Base-by-base conservation (phyloP, 257 asterid species). In the Ilex aquifolium region DNA sequence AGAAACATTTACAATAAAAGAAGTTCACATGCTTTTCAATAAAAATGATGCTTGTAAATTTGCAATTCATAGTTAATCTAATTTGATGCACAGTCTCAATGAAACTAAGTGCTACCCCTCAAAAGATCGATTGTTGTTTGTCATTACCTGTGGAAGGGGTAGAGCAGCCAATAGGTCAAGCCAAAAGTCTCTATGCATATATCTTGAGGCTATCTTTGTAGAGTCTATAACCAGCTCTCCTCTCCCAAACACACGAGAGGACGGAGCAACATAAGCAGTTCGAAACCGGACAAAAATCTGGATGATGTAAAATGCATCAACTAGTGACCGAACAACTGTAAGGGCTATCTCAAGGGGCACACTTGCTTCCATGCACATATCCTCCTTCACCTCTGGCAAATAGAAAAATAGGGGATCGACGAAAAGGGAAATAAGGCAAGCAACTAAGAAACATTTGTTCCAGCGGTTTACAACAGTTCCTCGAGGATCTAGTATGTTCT, bases 221-320 rank as follows among this genome's bases (percentile, higher is more conserved):
- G 89, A 56, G 64, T 84, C 86, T 27, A 87, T 69, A 44, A 84
- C 95, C 8, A 87, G 86, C 63, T 87, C 91, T 39, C 89, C 89
- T 69, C 91, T 66, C 50, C 95, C 95, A 69, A 66, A 84, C 5
- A 87, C 74, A 1, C 95, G 87, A 57, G 95, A 86, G n/a, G 91
- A 83, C 57, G 91, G 88, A 0, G 91, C 87, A 9, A 82, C 75
- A 14, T 66, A 87, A 31, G 95, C 95, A 2, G 91, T 84, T 57
- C 89, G 66, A 27, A 87, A 78, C 58, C 72, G 80, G 50, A 82
- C 64, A 29, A 74, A 15, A 32, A 87, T 84, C 68, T 80, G 88
- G 16, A 71, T 62, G 16, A 73, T 21, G 39, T 82, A 82, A 56
- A 80, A 73, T 14, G 65, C 62, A 61, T 87, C 95, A 1, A 78